Base-by-base conservation (phyloP, 164 flowering plant species). In the Aristolochia fimbriata region DNA sequence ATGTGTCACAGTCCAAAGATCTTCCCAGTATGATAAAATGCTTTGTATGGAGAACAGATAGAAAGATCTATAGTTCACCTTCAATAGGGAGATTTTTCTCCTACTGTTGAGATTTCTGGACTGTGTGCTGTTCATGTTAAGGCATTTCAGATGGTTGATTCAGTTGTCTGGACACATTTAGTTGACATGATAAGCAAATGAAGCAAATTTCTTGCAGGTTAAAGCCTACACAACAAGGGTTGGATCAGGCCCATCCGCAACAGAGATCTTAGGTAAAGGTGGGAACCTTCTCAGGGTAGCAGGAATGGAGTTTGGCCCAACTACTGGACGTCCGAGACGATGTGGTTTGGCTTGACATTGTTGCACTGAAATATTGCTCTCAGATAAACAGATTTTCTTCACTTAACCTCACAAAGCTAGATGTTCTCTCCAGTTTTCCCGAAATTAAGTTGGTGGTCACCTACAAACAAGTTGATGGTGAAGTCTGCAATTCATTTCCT, bases 261-360 rank as follows among this genome's bases (percentile, higher is more conserved):
- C 98, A 15, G 98, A 92, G 68, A 75, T 80, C 5, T 70, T 87
- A 72, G 96, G 90, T 57, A 71, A 76, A 69, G 89, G 68, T 23
- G 98, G 97, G 47, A 94, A 92, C 60, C 61, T 74, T 25, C 97
- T 92, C 24, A 74, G 98, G 70, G 67, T 77, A 66, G 84, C 93
- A 55, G 98, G 98, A 58, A 87, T 87, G 70, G 98, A 92, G 73
- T 92, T 89, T 77, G 98, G 98, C 54, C 89, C 98, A 6, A 89
- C 97, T 16, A 92, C 98, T 49, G 97, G 97, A 17, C 96, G 97
- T 60, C 98, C 98, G 65, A 87, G 97, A 60, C 93, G 98, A 33
- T 92, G 97, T 70, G 97, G 98, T 46, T n/a, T 89, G 98, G 98
- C 91, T 92, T 43, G 98, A 92, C 68, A 48, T 92, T 7, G 97